These are phyloP conservation scores for Terana coerulea DNA, from an alignment of 768 basidiomycete species.

Conservation along the genomic window DNA sequence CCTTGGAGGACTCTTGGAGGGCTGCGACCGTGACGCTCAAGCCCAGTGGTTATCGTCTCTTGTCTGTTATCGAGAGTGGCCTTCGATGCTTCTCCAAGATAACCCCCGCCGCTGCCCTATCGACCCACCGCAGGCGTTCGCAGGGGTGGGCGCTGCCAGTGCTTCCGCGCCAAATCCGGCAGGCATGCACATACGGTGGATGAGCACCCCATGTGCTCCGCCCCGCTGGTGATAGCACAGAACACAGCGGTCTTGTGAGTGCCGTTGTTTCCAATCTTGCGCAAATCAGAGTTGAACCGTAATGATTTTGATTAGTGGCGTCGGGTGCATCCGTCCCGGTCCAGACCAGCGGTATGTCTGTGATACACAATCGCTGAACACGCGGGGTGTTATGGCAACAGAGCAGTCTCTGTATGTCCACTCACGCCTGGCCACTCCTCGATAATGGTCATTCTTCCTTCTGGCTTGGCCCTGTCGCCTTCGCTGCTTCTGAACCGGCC, in stretches of 20 bases:
- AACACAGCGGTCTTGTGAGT: background rate
- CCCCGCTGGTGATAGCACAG: background rate
- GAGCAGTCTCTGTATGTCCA: background rate
- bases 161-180: background rate
- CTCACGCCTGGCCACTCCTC: background rate
- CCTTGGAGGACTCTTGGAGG: too few relatives aligned
- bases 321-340: background rate
- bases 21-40: too few relatives aligned
- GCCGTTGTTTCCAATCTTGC: too few relatives aligned
- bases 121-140: background rate
- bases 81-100: background rate
- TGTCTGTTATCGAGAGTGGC: background rate
- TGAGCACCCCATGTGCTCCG: background rate
- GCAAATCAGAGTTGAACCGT: too few relatives aligned
- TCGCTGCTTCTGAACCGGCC: background rate
- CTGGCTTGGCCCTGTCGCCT: background rate
- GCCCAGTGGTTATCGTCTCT: background rate
- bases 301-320: too few relatives aligned
- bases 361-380: background rate
- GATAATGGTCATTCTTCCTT: too few relatives aligned
- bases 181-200: too few relatives aligned
- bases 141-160: background rate
- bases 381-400: background rate
- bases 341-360: background rate
- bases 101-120: background rate